Conservation (phyloP, 805 yeast genomes). For the Ogataea naganishii region DNA sequence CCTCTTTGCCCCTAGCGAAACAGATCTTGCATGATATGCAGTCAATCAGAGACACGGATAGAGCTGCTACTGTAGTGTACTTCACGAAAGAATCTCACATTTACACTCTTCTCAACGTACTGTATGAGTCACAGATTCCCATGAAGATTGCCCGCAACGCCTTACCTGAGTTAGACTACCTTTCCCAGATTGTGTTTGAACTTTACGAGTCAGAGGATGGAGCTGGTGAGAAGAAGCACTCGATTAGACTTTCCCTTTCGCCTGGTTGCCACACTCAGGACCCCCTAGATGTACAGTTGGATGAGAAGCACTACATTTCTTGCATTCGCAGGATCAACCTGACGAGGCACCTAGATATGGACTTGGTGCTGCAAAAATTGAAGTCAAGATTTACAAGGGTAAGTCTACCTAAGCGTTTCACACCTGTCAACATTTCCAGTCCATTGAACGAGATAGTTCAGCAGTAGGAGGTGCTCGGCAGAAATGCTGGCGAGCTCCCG, state of each 20-base stretch:
- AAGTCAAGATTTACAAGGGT: slow-evolving; percentile 80
- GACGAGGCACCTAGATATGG: slow-evolving; percentile 90
- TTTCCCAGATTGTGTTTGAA: slow-evolving; percentile 92
- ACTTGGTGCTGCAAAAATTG: slow-evolving; percentile 73
- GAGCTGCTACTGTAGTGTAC: slow-evolving; percentile 80
- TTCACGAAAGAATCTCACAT: slow-evolving; percentile 97
- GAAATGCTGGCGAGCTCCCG: too few relatives aligned
- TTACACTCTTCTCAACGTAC: slow-evolving; percentile 82
- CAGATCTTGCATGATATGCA: slow-evolving; percentile 78
- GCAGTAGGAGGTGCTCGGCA: too few relatives aligned
- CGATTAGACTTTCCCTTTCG: slow-evolving; percentile 83
- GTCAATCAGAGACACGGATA: slow-evolving; percentile 65
- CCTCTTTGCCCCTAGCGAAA: slow-evolving; percentile 88
- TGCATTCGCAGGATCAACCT: slow-evolving; percentile 87
- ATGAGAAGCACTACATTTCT: slow-evolving; percentile 92
- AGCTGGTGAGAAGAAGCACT: slow-evolving; percentile 69
- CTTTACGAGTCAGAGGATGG: slow-evolving; percentile 73
- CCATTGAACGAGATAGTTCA: slow-evolving; percentile 44
- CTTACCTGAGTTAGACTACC: slow-evolving; percentile 89
- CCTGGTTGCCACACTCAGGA: slow-evolving; percentile 99
- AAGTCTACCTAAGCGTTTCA: slow-evolving; percentile 80
- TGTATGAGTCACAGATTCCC: slow-evolving; percentile 90
- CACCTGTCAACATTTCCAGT: slow-evolving; percentile 81
- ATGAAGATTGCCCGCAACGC: slow-evolving; percentile 93
- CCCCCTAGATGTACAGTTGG: slow-evolving; percentile 93